These are phyloP conservation scores for slime mould (Dictyostelium discoideum) DNA, from an alignment of 78 protist genomes.

Conservation along the genomic window DNA sequence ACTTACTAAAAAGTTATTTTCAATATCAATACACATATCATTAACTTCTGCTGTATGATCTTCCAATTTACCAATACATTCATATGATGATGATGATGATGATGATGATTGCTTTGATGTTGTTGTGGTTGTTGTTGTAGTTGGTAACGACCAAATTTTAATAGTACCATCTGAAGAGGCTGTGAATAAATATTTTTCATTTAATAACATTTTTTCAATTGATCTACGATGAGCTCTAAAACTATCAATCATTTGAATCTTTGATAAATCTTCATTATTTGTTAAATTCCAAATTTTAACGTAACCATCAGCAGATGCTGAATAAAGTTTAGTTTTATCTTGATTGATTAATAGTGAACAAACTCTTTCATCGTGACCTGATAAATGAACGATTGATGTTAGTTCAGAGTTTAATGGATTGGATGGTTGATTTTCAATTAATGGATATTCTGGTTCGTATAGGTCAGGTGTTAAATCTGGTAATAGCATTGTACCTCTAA, in stretches of 20 bases:
- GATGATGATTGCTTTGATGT: no score
- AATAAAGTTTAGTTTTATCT: not conserved
- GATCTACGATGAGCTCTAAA: conserved; percentile 55
- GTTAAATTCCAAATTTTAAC: conserved; percentile 36
- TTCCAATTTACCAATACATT: conserved; percentile 28
- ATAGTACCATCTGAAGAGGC: conserved; percentile 35
- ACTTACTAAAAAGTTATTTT: conserved; percentile 4
- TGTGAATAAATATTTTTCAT: conserved; percentile 15
- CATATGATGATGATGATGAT: not conserved
- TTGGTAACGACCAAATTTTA: conserved; percentile 21
- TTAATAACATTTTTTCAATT: not conserved
- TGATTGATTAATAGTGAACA: not conserved
- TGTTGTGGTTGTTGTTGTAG: not conserved
- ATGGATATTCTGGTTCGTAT: not conserved
- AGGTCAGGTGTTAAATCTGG: conserved; percentile 42
- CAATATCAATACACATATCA: conserved; percentile 12
- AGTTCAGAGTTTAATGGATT: not conserved
- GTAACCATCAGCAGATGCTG: conserved; percentile 35
- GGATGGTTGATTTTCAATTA: not conserved
- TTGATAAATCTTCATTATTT: not conserved
- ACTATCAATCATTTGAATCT: not conserved
- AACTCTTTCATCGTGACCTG: conserved; percentile 45
- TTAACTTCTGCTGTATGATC: conserved; percentile 59
- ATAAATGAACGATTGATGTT: not conserved
- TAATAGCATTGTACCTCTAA: conserved; percentile 60